Evolutionary conservation across 1,284 basidiomycete genomes (phyloP), one percentile per base, ranked within the genome.

Genomic region (Trametes hirsuta): DNA sequence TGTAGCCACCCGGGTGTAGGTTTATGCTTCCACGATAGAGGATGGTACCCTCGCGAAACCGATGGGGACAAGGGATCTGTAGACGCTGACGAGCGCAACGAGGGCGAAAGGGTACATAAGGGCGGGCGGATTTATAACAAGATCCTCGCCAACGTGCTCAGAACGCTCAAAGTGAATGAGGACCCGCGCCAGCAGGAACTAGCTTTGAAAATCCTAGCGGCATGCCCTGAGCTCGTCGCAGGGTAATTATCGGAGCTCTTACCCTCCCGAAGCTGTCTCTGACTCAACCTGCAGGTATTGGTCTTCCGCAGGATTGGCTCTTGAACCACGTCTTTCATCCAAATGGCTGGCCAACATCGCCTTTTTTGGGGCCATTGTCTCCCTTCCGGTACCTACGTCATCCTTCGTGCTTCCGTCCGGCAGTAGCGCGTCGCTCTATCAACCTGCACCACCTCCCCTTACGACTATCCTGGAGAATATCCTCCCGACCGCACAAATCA

Each of bases 291-390:
- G 2, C 61, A 93, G 91, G 10, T 95, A 91, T 71, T 94, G 94
- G 92, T 75, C 85, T 15, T 82, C 83, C 36, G 88, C 85, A 3
- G 84, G 85, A 0, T 77, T 95, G 22, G 90, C 90, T 0, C 80
- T 97, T 6, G 95, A 98, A 65, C 94, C 95, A 0, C 85, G 93
- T 1, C 82, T 95, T 0, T 91, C 91, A 6, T 92, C 93, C 0
- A 88, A 90, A 68, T 98, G 95, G 95, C 86, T 97, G 35, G 86
- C 90, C 1, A 95, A 94, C 55, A 86, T 96, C 60, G 82, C 93
- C 2, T 92, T 95, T 70, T 83, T 94, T 42, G 91, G 89, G 0
- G 79, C 84, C 2, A 83, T 95, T 36, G 81, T 97, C 47, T 89
- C 90, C 0, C 81, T 95, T 0, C 85, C 90, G 0, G 76, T 94